These are phyloP conservation scores for Apiotrichum porosum DNA, from an alignment of 1,284 basidiomycete genomes.

Conservation along the genomic window DNA sequence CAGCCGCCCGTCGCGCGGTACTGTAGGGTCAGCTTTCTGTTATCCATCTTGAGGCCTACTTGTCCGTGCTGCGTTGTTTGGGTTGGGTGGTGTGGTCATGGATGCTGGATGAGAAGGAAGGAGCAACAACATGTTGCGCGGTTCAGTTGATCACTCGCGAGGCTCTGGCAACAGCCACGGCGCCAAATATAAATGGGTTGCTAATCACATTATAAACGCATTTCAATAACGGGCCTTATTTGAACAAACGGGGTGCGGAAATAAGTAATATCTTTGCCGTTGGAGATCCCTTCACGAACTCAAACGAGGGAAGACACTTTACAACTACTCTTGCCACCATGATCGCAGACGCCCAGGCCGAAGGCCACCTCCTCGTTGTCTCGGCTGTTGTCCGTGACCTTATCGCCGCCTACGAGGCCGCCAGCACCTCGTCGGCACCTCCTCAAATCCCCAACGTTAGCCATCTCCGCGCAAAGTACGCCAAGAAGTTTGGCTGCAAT, in stretches of 20 bases:
- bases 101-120: neutral
- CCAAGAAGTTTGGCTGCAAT: constrained; percentile 81
- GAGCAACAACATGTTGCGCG: too few relatives aligned
- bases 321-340: constrained; percentile 6
- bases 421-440: constrained; percentile 26
- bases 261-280: too few relatives aligned
- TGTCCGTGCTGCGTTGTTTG: too few relatives aligned
- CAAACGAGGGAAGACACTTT: too few relatives aligned
- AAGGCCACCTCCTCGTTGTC: constrained; percentile 82
- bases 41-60: neutral
- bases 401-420: constrained; percentile 56
- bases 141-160: too few relatives aligned
- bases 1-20: constrained; percentile 80
- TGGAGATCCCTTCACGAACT: too few relatives aligned
- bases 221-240: too few relatives aligned
- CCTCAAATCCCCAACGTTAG: constrained; percentile 63
- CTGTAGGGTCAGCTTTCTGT: constrained; percentile 15
- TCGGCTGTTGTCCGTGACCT: constrained; percentile 93
- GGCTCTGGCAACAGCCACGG: too few relatives aligned
- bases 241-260: too few relatives aligned
- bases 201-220: too few relatives aligned
- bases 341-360: constrained; percentile 62
- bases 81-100: constrained; percentile 10
- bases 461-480: constrained; percentile 76
- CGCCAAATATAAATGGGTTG: too few relatives aligned